A percentile compares a stretch with the other conserved stretches of the same genome.
Evolutionary conservation across 2,329 filamentous ascomycete genomes (phyloP).

Genomic region (Pseudocercospora ulei): DNA sequence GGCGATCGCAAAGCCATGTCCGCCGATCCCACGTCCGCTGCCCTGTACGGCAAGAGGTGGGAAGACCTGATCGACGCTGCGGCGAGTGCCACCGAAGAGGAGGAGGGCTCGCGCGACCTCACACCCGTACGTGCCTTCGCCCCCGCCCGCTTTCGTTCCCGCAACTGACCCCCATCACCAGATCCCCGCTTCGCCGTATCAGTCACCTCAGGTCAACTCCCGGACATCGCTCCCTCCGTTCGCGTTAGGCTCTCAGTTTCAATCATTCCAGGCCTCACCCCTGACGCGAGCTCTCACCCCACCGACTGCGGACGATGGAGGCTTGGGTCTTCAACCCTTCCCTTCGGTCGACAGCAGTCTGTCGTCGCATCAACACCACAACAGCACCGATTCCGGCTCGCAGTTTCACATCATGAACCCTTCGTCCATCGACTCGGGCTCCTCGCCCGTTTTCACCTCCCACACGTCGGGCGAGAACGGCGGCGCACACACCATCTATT

Average conservation of each 20-base stretch:
- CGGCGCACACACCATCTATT: constrained; percentile 51
- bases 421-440: constrained; percentile 40
- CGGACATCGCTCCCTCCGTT: constrained; percentile 54
- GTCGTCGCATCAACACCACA: constrained; percentile 29
- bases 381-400: constrained; percentile 50
- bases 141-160: constrained; percentile 8
- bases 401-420: constrained; percentile 50
- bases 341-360: constrained; percentile 68
- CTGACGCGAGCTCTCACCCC: constrained; percentile 84
- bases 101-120: constrained; percentile 70
- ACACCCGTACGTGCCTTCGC: constrained; percentile 59
- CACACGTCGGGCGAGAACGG: constrained; percentile 8
- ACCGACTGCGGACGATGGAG: constrained; percentile 45
- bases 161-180: constrained; percentile 22
- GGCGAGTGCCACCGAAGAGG: constrained; percentile 74
- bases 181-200: constrained; percentile 45
- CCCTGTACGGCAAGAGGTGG: constrained; percentile 76
- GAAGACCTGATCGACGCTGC: constrained; percentile 92
- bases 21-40: constrained; percentile 67
- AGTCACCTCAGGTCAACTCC: constrained; percentile 44
- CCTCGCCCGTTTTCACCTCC: constrained; percentile 46
- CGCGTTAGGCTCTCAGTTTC: constrained; percentile 44
- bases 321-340: constrained; percentile 55
- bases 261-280: constrained; percentile 76
- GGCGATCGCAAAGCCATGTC: constrained; percentile 73